These are phyloP conservation scores for Blastocrithidia nonstop DNA, from an alignment of 208 protist species.

Conservation along the genomic window DNA sequence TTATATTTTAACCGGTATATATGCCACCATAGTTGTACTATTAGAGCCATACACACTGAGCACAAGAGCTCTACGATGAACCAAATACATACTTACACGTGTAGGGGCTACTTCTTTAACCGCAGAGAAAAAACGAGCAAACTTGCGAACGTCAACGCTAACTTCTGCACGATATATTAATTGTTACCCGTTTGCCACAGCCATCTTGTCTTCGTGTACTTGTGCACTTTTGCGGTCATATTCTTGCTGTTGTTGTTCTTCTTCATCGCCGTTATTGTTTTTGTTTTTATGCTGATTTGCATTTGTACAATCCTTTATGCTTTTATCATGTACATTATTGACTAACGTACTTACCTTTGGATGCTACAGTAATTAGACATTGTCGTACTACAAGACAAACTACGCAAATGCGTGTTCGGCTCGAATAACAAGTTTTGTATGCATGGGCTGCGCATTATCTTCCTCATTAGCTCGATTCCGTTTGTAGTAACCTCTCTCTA, in stretches of 20 bases:
- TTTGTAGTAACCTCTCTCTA: not conserved
- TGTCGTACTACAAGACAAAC: constrained; percentile 51
- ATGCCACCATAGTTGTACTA: constrained; percentile 48
- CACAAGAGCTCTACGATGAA: constrained; percentile 32
- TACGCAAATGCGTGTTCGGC: constrained; percentile 38
- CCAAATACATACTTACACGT: constrained; percentile 32
- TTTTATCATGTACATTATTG: too few relatives aligned
- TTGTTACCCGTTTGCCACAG: too few relatives aligned
- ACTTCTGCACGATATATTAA: constrained; percentile 16
- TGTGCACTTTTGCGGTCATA: not conserved
- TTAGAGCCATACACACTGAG: constrained; percentile 29
- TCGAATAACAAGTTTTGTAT: constrained; percentile 12
- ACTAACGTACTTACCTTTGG: too few relatives aligned
- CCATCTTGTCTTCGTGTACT: too few relatives aligned
- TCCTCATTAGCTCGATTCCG: not conserved
- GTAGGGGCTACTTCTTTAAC: constrained; percentile 38
- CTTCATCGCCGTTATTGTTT: not conserved
- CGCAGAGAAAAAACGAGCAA: constrained; percentile 54
- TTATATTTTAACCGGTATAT: constrained; percentile 46
- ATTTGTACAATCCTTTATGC: too few relatives aligned
- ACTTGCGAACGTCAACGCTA: constrained; percentile 38
- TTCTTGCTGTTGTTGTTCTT: constrained; percentile 4
- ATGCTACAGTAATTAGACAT: constrained; percentile 14
- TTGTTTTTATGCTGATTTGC: not conserved
- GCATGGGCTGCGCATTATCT: not conserved